These are phyloP conservation scores for Brassica cretica DNA, from an alignment of 345 rosid species.

Conservation along the genomic window DNA sequence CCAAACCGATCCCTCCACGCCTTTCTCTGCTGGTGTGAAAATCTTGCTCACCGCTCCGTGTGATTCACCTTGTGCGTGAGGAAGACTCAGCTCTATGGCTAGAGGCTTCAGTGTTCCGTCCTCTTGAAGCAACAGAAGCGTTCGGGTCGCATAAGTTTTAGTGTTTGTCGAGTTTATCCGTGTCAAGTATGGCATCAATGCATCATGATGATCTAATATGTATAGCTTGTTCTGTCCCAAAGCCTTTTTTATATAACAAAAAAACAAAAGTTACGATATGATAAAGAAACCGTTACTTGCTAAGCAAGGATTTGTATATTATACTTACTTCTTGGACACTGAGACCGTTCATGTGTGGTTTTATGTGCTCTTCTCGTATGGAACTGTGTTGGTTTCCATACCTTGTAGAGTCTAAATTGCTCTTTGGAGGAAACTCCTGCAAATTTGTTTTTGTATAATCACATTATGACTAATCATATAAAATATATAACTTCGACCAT, in stretches of 20 bases:
- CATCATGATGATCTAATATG: constrained; percentile 82
- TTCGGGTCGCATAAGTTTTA: constrained; percentile 81
- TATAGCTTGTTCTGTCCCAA: constrained; percentile 54
- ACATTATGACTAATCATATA: background rate
- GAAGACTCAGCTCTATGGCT: constrained; percentile 85
- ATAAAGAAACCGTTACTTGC: background rate
- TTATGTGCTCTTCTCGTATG: constrained; percentile 54
- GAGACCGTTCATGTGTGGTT: constrained; percentile 65
- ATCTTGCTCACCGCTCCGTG: constrained; percentile 75
- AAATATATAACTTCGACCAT: background rate
- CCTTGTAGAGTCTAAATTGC: constrained; percentile 55
- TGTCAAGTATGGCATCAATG: constrained; percentile 69
- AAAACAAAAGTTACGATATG: background rate
- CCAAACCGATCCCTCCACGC: constrained; percentile 71
- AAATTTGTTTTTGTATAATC: background rate
- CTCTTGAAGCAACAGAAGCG: constrained; percentile 66
- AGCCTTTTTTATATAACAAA: constrained; percentile 47
- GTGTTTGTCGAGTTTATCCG: constrained; percentile 71
- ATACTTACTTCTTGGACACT: constrained; percentile 51
- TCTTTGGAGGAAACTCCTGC: constrained; percentile 79
- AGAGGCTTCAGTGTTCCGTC: constrained; percentile 74
- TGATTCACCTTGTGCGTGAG: constrained; percentile 70
- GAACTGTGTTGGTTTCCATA: constrained; percentile 72
- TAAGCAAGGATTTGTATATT: background rate
- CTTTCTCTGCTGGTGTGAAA: constrained; percentile 67